Conservation (phyloP, 805 yeast species). For the baker's yeast (Saccharomyces cerevisiae) region DNA sequence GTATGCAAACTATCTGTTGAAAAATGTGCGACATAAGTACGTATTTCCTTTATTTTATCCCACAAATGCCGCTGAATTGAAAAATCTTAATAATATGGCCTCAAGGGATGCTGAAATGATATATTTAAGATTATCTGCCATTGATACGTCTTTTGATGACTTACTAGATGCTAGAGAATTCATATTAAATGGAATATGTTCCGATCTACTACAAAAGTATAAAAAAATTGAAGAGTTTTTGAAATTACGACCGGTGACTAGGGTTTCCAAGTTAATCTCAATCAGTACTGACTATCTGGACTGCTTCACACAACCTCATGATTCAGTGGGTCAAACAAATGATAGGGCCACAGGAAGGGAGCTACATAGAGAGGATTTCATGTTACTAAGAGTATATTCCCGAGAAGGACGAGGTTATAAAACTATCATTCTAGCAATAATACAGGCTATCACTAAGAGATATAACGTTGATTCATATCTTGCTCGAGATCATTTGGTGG, state of each 20-base stretch:
- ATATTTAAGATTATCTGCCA: neutral
- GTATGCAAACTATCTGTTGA: neutral
- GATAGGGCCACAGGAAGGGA: neutral
- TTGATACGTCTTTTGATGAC: neutral
- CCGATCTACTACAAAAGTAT: neutral
- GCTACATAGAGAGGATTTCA: conserved; percentile 13
- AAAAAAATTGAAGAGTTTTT: neutral
- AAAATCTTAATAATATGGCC: neutral
- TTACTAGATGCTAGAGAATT: neutral
- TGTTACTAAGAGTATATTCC: conserved; percentile 21
- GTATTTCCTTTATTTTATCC: neutral
- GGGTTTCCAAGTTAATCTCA: neutral
- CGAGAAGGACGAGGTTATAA: conserved; percentile 20
- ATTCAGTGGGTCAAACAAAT: neutral
- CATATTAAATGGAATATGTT: neutral
- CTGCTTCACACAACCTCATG: neutral
- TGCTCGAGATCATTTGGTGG: neutral
- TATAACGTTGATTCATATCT: conserved; percentile 10
- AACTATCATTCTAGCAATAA: conserved; percentile 15
- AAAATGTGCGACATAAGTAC: neutral
- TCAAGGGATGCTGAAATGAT: neutral
- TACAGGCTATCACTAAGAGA: conserved; percentile 14
- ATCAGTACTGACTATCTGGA: neutral
- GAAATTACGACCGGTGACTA: neutral
- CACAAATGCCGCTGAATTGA: neutral